phyloP scores from a whole-genome alignment of 2,329 filamentous ascomycete species.

The Ramularia endophylla region DNA sequence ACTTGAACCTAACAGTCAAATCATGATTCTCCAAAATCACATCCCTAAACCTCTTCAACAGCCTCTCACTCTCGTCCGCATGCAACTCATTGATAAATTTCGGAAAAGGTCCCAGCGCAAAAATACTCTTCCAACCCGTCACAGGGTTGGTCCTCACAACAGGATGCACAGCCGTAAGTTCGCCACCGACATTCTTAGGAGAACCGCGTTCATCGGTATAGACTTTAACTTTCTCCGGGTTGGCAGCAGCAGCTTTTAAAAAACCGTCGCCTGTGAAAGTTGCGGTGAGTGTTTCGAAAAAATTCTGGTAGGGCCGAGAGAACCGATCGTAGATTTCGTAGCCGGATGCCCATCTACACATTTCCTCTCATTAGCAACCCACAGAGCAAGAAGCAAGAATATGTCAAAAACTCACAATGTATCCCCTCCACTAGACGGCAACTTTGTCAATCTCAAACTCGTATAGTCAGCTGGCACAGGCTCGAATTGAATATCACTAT shows the following conservation, averaged over 20 bases:
- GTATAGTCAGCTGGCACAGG: slow-evolving; percentile 59
- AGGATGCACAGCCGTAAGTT: slow-evolving; percentile 35
- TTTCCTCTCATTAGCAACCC: too few species aligned
- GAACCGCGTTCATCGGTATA: slow-evolving; percentile 21
- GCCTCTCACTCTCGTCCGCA: slow-evolving; percentile 18
- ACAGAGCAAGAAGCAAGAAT: too few species aligned
- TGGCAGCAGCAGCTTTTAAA: slow-evolving; percentile 14
- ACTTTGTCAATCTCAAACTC: slow-evolving; percentile 49
- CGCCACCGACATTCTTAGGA: slow-evolving; percentile 19
- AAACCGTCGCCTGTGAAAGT: slow-evolving; percentile 39
- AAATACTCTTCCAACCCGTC: slow-evolving; percentile 58
- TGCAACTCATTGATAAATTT: slow-evolving; percentile 49
- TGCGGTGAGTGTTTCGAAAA: slow-evolving; percentile 55
- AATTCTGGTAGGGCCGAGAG: slow-evolving; percentile 50
- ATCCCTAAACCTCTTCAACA: slow-evolving; percentile 21
- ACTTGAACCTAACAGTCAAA: slow-evolving; percentile 45
- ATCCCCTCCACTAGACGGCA: slow-evolving; percentile 51
- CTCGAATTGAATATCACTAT: slow-evolving; percentile 62
- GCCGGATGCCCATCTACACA: slow-evolving; percentile 55
- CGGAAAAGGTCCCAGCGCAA: slow-evolving; percentile 54
- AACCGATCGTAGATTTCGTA: slow-evolving; percentile 63
- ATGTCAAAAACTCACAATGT: slow-evolving; percentile 46
- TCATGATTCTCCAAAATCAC: slow-evolving; percentile 46
- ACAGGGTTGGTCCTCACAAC: slow-evolving; percentile 55
- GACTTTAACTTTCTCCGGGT: slow-evolving; percentile 18